phyloP scores from a whole-genome alignment of 768 basidiomycete genomes.

The Nidularia pulvinata region DNA sequence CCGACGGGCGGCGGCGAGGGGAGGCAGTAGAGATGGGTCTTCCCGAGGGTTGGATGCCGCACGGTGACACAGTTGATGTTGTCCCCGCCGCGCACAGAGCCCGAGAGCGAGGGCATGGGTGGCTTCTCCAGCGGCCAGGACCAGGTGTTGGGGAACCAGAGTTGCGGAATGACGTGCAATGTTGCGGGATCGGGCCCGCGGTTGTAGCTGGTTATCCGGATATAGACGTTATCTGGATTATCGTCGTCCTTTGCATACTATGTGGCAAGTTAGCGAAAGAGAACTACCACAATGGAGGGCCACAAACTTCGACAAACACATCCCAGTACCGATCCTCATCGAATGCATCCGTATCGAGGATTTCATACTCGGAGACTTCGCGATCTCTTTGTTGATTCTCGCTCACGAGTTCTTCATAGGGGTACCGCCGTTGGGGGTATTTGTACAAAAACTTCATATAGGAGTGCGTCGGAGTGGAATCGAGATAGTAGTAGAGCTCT shows the following conservation, averaged over 20 bases:
- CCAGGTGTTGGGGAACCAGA: conserved; percentile 99
- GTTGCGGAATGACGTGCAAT: conserved; percentile 91
- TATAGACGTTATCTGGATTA: conserved; percentile 82
- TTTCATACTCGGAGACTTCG: conserved; percentile 90
- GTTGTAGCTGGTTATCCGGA: conserved; percentile 96
- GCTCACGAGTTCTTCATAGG: conserved; percentile 90
- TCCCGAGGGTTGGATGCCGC: conserved; percentile 73
- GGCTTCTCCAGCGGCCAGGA: conserved; percentile 84
- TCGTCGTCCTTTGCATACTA: conserved; percentile 99
- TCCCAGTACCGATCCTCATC: conserved; percentile 98
- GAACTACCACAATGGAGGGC: not conserved
- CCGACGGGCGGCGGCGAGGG: conserved; percentile 92
- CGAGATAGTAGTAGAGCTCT: conserved; percentile 98
- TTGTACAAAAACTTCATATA: conserved; percentile 99
- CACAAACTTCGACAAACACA: conserved; percentile 90
- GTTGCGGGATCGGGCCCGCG: conserved; percentile 95
- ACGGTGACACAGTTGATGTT: conserved; percentile 66
- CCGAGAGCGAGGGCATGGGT: conserved; percentile 59
- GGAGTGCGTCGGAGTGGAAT: conserved; percentile 97
- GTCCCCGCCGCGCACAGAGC: conserved; percentile 44
- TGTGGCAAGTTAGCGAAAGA: not conserved
- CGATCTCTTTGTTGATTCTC: conserved; percentile 84
- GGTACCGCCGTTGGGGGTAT: conserved; percentile 91
- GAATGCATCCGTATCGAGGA: conserved; percentile 90
- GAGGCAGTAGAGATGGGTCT: conserved; percentile 83